Percentiles rank a stretch among this genome's conserved stretches.
Conservation (phyloP, 2,329 filamentous ascomycete genomes). For the Periconia sp. region DNA sequence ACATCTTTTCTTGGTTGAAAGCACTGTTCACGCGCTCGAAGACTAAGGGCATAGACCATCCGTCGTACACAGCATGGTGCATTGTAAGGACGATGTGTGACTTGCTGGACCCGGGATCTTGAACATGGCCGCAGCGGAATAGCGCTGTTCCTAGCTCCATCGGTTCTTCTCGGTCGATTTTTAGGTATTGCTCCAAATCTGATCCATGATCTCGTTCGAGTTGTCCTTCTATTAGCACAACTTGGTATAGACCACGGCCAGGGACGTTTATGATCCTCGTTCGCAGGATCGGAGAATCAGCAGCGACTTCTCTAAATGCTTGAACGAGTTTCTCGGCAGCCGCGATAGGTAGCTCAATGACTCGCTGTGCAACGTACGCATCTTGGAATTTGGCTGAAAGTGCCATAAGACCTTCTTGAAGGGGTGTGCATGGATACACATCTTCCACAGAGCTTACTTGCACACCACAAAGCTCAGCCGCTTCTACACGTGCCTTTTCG, state of each 20-base stretch:
- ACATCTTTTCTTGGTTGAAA: conserved; percentile 32
- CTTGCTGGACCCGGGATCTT: conserved; percentile 23
- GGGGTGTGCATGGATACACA: conserved; percentile 50
- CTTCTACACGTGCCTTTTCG: conserved; percentile 45
- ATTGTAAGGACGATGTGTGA: conserved; percentile 56
- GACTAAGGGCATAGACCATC: conserved; percentile 49
- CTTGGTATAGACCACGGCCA: conserved; percentile 46
- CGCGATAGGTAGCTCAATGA: conserved; percentile 39
- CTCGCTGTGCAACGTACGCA: conserved; percentile 48
- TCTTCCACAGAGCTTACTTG: conserved; percentile 40
- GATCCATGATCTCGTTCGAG: conserved; percentile 36
- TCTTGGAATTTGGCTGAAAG: conserved; percentile 45
- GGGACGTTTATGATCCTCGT: conserved; percentile 48
- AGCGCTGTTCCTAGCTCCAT: conserved; percentile 50
- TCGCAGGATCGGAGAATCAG: conserved; percentile 44
- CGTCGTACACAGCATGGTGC: conserved; percentile 61
- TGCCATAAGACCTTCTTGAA: conserved; percentile 51
- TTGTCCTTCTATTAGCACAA: conserved; percentile 40
- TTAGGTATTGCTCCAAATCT: conserved; percentile 41
- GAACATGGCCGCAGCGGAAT: conserved; percentile 46
- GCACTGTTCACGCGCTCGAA: conserved; percentile 42
- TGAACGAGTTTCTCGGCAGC: conserved; percentile 37
- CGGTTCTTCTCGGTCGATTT: conserved; percentile 35
- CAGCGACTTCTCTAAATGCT: conserved; percentile 45
- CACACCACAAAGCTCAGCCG: conserved; percentile 41